Percentiles rank a stretch among this genome's conserved stretches.
Conservation (phyloP, 305 asterid species). For the Ilex paraguariensis region DNA sequence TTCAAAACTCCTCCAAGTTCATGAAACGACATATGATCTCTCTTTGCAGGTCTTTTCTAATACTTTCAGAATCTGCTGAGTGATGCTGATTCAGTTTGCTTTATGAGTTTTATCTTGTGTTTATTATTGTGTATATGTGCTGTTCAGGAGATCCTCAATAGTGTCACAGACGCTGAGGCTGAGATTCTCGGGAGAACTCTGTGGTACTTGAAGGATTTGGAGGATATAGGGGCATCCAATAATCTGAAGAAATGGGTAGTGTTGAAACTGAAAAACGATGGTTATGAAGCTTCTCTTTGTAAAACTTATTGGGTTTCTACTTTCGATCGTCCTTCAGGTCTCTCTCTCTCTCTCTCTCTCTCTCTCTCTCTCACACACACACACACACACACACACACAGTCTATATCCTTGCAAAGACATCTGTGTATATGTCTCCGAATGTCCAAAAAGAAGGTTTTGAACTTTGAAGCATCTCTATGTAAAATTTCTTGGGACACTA, state of each 20-base stretch:
- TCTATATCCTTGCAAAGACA: no score
- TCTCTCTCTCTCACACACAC: not conserved
- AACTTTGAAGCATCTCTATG: no score
- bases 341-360: not conserved
- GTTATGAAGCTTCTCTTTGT: conserved; percentile 49
- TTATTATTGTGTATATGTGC: no score
- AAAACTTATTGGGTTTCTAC: conserved; percentile 47
- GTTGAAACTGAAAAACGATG: conserved; percentile 35
- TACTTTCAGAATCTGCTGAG: no score
- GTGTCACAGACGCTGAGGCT: conserved; percentile 13
- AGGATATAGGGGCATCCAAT: conserved; percentile 22
- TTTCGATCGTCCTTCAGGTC: conserved; percentile 44
- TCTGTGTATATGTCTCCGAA: no score
- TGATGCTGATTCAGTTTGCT: not conserved
- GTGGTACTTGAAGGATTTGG: conserved; percentile 21
- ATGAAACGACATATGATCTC: conserved; percentile 17
- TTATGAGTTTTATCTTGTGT: not conserved
- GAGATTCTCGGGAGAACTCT: conserved; percentile 28
- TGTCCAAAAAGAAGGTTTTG: no score
- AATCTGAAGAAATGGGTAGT: conserved; percentile 38
- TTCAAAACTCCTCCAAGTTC: conserved; percentile 4
- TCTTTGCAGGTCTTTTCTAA: conserved; percentile 30
- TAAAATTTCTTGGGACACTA: no score
- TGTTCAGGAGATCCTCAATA: conserved; percentile 36
- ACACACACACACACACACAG: no score